Evolutionary conservation across 352 stramenopile genomes (phyloP).

Genomic region (Thalassiosira exigua): DNA sequence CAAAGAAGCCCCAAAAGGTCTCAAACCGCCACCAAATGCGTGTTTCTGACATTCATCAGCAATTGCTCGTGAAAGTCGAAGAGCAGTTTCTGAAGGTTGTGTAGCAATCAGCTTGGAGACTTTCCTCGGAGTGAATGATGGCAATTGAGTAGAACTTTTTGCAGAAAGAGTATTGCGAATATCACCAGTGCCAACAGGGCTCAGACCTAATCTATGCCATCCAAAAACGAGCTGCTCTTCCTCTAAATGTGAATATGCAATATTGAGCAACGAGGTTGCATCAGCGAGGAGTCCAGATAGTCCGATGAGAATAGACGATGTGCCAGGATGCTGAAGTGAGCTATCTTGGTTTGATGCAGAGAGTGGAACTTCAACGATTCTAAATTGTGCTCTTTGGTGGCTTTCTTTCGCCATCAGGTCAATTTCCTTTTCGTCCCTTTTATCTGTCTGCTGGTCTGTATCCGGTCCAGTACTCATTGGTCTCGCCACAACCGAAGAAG

Average conservation of each 20-base stretch:
- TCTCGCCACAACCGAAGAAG: conserved; percentile 8
- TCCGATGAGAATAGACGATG: conserved; percentile 46
- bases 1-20: conserved; percentile 73
- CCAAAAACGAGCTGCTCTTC: conserved; percentile 56
- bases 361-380: conserved; percentile 60
- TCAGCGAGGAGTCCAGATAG: conserved; percentile 54
- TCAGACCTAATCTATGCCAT: conserved; percentile 52
- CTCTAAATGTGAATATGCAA: conserved; percentile 52
- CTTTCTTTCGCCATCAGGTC: neutral
- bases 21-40: conserved; percentile 79
- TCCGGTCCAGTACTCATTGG: neutral
- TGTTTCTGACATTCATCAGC: conserved; percentile 76
- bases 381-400: conserved; percentile 41
- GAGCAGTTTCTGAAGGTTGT: conserved; percentile 41
- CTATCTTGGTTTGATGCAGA: conserved; percentile 20
- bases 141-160: neutral
- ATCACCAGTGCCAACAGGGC: conserved; percentile 27
- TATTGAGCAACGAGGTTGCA: conserved; percentile 55
- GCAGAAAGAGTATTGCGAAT: conserved; percentile 20
- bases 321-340: neutral
- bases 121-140: neutral
- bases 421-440: conserved; percentile 11
- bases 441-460: neutral
- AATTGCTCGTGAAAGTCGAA: conserved; percentile 46
- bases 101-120: conserved; percentile 16